These are phyloP conservation scores for Terfezia claveryi DNA, from an alignment of 495 filamentous ascomycete species.

Conservation along the genomic window DNA sequence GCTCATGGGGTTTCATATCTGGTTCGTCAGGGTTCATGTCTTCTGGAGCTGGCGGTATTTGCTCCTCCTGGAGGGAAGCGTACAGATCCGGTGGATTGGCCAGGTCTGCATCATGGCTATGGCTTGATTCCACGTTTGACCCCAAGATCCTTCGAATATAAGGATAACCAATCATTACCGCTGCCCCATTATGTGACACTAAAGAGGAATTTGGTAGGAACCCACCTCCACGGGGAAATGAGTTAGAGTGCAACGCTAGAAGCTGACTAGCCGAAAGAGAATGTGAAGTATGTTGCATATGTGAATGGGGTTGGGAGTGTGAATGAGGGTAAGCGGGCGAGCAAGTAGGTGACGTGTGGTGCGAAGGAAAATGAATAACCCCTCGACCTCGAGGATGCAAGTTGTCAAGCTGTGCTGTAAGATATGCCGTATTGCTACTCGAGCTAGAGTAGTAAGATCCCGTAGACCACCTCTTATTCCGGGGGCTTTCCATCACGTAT, in stretches of 20 bases:
- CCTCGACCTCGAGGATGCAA: slow-evolving; percentile 21
- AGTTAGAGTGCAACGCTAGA: slow-evolving; percentile 27
- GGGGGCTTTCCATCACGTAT: slow-evolving; percentile 35
- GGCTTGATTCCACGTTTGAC: slow-evolving; percentile 42
- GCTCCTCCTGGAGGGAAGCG: slow-evolving; percentile 43
- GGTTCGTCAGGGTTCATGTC: slow-evolving; percentile 56
- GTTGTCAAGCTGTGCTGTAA: slow-evolving; percentile 31
- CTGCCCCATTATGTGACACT: slow-evolving; percentile 23
- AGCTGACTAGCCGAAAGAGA: slow-evolving; percentile 22
- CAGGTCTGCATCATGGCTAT: slow-evolving; percentile 40
- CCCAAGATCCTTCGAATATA: slow-evolving; percentile 40
- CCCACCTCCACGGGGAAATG: slow-evolving; percentile 25
- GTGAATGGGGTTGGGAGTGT: slow-evolving; percentile 30
- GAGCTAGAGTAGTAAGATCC: slow-evolving; percentile 36
- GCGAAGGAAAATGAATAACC: slow-evolving; percentile 24
- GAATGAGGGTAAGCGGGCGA: slow-evolving; percentile 30
- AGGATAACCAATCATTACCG: slow-evolving; percentile 23
- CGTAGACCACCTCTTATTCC: slow-evolving; percentile 52
- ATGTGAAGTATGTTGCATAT: slow-evolving; percentile 25
- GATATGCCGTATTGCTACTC: slow-evolving; percentile 30
- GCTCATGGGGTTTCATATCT: slow-evolving; percentile 46
- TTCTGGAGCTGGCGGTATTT: slow-evolving; percentile 42
- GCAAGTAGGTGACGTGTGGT: slow-evolving; percentile 33
- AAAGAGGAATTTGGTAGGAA: slow-evolving; percentile 22
- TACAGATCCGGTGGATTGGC: slow-evolving; percentile 53